phyloP scores from a whole-genome alignment of 2,329 filamentous ascomycete species.

The Cercospora brassicicola region DNA sequence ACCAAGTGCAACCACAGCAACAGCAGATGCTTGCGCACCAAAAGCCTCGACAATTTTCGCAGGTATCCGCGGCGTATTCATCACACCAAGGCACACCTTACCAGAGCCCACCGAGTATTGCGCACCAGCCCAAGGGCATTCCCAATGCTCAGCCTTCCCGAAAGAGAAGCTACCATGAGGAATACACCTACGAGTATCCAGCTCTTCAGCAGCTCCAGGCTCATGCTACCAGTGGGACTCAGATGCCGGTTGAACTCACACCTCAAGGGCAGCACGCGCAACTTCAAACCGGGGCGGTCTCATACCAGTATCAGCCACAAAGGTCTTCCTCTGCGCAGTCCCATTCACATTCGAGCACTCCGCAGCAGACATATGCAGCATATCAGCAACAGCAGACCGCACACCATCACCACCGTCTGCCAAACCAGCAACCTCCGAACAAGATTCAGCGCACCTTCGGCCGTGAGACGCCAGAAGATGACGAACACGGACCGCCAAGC shows the following conservation, averaged over 20 bases:
- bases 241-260: conserved; percentile 44
- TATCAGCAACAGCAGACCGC: conserved; percentile 45
- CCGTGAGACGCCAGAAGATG: conserved; percentile 38
- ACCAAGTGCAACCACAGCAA: conserved; percentile 26
- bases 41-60: conserved; percentile 29
- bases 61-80: conserved; percentile 25
- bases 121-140: conserved; percentile 32
- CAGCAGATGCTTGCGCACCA: conserved; percentile 32
- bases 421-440: conserved; percentile 68
- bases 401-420: conserved; percentile 80
- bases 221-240: conserved; percentile 38
- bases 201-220: conserved; percentile 42
- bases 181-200: conserved; percentile 44
- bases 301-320: conserved; percentile 30
- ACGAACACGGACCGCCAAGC: conserved; percentile 65
- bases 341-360: conserved; percentile 25
- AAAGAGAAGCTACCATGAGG: conserved; percentile 49
- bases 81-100: conserved; percentile 36
- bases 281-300: conserved; percentile 25
- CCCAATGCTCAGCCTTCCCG: conserved; percentile 30
- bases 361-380: conserved; percentile 28
- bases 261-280: conserved; percentile 34
- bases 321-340: conserved; percentile 28
- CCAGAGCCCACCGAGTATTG: conserved; percentile 37
- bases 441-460: conserved; percentile 60